Evolutionary conservation across 768 basidiomycete species (phyloP).

Genomic region (Leccinum disarticulatum): DNA sequence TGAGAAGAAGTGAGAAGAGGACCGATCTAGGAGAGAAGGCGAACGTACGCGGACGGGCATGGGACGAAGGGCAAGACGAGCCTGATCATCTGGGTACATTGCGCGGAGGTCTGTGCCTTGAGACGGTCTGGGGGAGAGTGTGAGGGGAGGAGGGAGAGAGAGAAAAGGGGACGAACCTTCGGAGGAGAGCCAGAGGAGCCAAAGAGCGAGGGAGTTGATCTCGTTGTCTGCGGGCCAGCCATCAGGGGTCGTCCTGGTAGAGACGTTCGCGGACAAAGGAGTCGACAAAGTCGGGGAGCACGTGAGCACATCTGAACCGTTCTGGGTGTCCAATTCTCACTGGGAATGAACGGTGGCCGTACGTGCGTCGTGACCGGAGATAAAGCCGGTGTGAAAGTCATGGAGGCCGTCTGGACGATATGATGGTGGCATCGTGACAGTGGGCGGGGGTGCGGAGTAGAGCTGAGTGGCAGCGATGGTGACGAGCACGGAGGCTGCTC

Average conservation of each 20-base stretch:
- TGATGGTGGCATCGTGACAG: too few relatives aligned
- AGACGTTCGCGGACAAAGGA: constrained; percentile 45
- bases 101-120: constrained; percentile 24
- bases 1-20: constrained; percentile 25
- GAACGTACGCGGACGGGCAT: constrained; percentile 47
- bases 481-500: too few relatives aligned
- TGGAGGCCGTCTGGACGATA: too few relatives aligned
- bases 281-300: constrained; percentile 45
- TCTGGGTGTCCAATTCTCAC: too few relatives aligned
- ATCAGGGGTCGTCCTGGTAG: constrained; percentile 38
- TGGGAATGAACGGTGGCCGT: too few relatives aligned
- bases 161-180: constrained; percentile 38
- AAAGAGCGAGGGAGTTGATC: constrained; percentile 53
- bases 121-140: constrained; percentile 30
- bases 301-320: too few relatives aligned
- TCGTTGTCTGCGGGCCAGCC: constrained; percentile 61
- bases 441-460: too few relatives aligned
- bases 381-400: too few relatives aligned
- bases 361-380: too few relatives aligned
- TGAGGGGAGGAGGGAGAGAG: constrained; percentile 8
- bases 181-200: constrained; percentile 63
- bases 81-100: constrained; percentile 30
- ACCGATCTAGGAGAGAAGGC: background rate
- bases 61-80: constrained; percentile 44
- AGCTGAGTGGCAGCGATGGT: too few relatives aligned